Conservation (phyloP, 371 early-diverging fungal genomes). For the Dinochytrium kinnereticum region DNA sequence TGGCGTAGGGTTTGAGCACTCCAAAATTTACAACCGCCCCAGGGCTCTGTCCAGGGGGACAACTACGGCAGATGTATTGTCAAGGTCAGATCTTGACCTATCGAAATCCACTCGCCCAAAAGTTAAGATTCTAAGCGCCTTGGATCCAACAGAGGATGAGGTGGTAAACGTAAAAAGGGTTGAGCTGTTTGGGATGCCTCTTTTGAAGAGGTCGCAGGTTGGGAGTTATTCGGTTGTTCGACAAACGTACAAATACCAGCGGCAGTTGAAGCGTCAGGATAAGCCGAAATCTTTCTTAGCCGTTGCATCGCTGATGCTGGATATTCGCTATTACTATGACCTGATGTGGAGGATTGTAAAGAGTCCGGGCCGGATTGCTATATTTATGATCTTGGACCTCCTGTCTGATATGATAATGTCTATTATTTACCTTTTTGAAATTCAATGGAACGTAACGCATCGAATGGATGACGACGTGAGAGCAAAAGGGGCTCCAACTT, state of each 20-base stretch:
- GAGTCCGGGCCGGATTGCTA: constrained; percentile 2
- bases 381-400: constrained; percentile 34
- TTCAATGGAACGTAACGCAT: constrained; percentile 55
- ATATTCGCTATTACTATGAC: constrained; percentile 6
- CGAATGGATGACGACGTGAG: background rate
- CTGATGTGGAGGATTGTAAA: background rate
- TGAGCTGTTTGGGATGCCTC: background rate
- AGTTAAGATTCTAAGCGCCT: background rate
- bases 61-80: background rate
- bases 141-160: constrained; percentile 1
- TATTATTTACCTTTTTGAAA: constrained; percentile 68
- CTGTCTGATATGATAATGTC: constrained; percentile 67
- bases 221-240: background rate
- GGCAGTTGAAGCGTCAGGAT: background rate
- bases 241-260: background rate
- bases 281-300: background rate
- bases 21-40: too few species aligned
- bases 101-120: background rate
- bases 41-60: background rate
- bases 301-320: background rate
- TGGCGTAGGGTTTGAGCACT: too few species aligned
- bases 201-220: background rate
- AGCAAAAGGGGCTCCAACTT: constrained; percentile 52
- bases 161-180: background rate
- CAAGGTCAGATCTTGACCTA: background rate